phyloP scores from a whole-genome alignment of 2,329 filamentous ascomycete genomes.

The Teratosphaeria gauchensis region DNA sequence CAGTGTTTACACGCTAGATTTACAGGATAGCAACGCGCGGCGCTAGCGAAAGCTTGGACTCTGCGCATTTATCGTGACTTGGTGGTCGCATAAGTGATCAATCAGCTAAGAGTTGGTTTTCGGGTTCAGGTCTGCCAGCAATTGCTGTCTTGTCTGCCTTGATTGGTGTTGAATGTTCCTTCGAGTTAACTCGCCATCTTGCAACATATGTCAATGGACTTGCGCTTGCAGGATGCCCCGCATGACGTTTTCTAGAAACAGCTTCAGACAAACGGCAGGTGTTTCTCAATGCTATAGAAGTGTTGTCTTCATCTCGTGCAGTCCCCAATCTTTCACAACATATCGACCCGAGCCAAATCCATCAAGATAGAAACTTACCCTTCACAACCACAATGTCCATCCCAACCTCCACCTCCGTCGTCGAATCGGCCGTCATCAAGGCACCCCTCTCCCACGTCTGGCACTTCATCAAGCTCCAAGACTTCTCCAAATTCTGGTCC shows the following conservation, averaged over 20 bases:
- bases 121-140: too few relatives aligned
- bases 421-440: slow-evolving; percentile 58
- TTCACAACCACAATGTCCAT: slow-evolving; percentile 30
- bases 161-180: too few relatives aligned
- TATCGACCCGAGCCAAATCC: not conserved
- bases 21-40: not conserved
- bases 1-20: not conserved
- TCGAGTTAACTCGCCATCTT: not conserved
- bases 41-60: not conserved
- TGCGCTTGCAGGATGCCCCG: not conserved
- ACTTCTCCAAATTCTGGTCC: slow-evolving; percentile 59
- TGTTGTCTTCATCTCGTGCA: not conserved
- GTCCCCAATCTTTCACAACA: not conserved
- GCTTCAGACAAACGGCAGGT: not conserved
- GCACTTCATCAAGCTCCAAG: slow-evolving; percentile 62
- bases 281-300: not conserved
- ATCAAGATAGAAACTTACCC: not conserved
- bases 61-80: too few relatives aligned
- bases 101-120: too few relatives aligned
- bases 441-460: slow-evolving; percentile 58
- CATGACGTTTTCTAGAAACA: not conserved
- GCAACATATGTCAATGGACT: too few relatives aligned
- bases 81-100: too few relatives aligned
- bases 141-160: too few relatives aligned
- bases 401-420: slow-evolving; percentile 57